phyloP scores from a whole-genome alignment of 2,329 filamentous ascomycete species.

The Phaeosphaeria sp. region DNA sequence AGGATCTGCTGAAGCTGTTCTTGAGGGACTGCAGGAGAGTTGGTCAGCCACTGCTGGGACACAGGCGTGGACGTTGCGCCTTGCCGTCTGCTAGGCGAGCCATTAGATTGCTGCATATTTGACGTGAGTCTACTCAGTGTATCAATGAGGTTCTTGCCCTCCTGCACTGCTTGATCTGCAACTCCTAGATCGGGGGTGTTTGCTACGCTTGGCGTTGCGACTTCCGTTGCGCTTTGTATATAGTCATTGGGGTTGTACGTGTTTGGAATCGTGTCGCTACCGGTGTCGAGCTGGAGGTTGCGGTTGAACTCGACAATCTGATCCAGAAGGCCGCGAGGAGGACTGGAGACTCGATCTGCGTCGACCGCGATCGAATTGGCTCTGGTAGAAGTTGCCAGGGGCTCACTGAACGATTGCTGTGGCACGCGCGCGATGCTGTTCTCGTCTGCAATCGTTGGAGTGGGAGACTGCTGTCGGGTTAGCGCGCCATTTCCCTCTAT shows the following conservation, averaged over 20 bases:
- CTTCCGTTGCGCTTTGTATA: conserved; percentile 54
- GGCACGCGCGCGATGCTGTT: conserved; percentile 19
- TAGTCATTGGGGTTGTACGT: conserved; percentile 50
- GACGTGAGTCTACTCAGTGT: conserved; percentile 34
- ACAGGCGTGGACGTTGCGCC: conserved; percentile 23
- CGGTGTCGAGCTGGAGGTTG: conserved; percentile 38
- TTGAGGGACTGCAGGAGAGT: conserved; percentile 30
- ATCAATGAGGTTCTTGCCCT: conserved; percentile 44
- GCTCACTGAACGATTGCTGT: conserved; percentile 23
- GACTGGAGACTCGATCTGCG: conserved; percentile 16
- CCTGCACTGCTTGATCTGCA: conserved; percentile 44
- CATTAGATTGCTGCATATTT: conserved; percentile 21
- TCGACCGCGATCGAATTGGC: conserved; percentile 28
- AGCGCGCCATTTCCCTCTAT: conserved; percentile 26
- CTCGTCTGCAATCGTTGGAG: conserved; percentile 39
- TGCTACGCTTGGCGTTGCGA: conserved; percentile 54
- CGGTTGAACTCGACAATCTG: conserved; percentile 39
- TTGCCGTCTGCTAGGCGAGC: conserved; percentile 18
- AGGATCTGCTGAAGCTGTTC: conserved; percentile 41
- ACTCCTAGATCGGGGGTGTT: conserved; percentile 50
- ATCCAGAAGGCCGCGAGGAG: conserved; percentile 29
- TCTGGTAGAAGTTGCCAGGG: conserved; percentile 20
- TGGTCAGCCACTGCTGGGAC: conserved; percentile 17
- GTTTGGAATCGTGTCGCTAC: conserved; percentile 45
- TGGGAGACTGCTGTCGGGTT: conserved; percentile 38